These are phyloP conservation scores for Triticum aestivum DNA, from an alignment of 176 grass and related monocot species.

Conservation along the genomic window DNA sequence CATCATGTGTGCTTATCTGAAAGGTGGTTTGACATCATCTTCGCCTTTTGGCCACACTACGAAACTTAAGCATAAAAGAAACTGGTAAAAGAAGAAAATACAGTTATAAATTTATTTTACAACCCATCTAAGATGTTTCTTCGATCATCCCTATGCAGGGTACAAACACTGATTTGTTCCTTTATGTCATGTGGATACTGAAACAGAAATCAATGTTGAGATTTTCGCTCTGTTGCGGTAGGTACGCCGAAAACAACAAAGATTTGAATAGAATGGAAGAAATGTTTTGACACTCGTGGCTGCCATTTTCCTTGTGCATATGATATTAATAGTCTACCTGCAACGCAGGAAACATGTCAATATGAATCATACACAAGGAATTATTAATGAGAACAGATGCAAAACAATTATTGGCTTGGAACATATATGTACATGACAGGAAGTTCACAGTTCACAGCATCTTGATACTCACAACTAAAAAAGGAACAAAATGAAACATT, in stretches of 20 bases:
- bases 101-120: conserved; percentile 42
- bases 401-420: not conserved
- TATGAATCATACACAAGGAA: not conserved
- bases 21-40: not conserved
- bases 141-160: conserved; percentile 37
- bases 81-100: conserved; percentile 3
- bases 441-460: not conserved
- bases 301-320: conserved; percentile 40
- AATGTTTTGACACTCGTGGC: conserved; percentile 23
- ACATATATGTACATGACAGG: not conserved
- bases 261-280: conserved; percentile 56
- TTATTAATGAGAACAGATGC: not conserved
- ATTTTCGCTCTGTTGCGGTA: not conserved
- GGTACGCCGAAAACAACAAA: conserved; percentile 44
- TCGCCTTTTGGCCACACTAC: not conserved
- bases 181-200: conserved; percentile 8
- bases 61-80: not conserved
- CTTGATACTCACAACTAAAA: not conserved
- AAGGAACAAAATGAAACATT: not conserved
- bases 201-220: conserved; percentile 26
- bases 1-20: not conserved
- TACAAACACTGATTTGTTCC: conserved; percentile 16
- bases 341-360: conserved; percentile 8
- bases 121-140: conserved; percentile 42
- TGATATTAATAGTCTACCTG: conserved; percentile 44